A percentile compares a stretch with the other conserved stretches of the same genome.
These are phyloP conservation scores for Amylocystis lapponica DNA, from an alignment of 768 basidiomycete species.

Conservation along the genomic window DNA sequence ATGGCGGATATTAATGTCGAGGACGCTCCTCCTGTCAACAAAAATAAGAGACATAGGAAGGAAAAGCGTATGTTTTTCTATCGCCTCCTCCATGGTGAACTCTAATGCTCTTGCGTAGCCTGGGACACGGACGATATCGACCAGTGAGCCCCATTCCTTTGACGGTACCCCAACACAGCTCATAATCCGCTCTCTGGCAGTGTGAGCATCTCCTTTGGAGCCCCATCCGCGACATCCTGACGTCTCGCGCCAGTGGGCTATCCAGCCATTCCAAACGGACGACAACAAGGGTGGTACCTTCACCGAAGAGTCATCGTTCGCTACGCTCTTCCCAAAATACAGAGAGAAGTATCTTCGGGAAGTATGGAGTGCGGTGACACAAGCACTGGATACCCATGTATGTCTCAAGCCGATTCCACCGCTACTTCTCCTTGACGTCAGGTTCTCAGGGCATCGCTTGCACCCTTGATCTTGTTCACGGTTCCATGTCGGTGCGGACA, in stretches of 20 bases:
- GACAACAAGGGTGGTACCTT: slow-evolving; percentile 85
- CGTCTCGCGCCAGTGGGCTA: slow-evolving; percentile 57
- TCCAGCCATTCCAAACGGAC: slow-evolving; percentile 66
- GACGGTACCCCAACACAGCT: background rate
- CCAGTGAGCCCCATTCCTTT: slow-evolving; percentile 60
- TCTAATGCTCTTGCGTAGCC: too few species aligned
- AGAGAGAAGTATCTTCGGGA: slow-evolving; percentile 95
- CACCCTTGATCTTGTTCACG: slow-evolving; percentile 91
- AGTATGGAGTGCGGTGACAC: slow-evolving; percentile 89
- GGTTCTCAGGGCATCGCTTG: slow-evolving; percentile 72
- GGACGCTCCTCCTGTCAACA: slow-evolving; percentile 48
- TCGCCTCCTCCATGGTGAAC: slow-evolving; percentile 10
- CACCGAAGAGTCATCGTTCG: slow-evolving; percentile 95
- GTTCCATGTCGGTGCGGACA: slow-evolving; percentile 95
- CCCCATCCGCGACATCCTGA: background rate
- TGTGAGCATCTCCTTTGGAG: slow-evolving; percentile 17
- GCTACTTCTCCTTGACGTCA: background rate
- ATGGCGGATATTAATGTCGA: slow-evolving; percentile 17
- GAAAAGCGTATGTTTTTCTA: slow-evolving; percentile 76
- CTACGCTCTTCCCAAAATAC: slow-evolving; percentile 97
- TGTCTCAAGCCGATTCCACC: slow-evolving; percentile 13
- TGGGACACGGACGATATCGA: slow-evolving; percentile 99
- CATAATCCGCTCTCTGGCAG: slow-evolving; percentile 17
- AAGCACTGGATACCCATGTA: slow-evolving; percentile 77
- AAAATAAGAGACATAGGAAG: slow-evolving; percentile 88